Conservation (phyloP, 495 filamentous ascomycete species). For the Massariosphaeria phaeospora region DNA sequence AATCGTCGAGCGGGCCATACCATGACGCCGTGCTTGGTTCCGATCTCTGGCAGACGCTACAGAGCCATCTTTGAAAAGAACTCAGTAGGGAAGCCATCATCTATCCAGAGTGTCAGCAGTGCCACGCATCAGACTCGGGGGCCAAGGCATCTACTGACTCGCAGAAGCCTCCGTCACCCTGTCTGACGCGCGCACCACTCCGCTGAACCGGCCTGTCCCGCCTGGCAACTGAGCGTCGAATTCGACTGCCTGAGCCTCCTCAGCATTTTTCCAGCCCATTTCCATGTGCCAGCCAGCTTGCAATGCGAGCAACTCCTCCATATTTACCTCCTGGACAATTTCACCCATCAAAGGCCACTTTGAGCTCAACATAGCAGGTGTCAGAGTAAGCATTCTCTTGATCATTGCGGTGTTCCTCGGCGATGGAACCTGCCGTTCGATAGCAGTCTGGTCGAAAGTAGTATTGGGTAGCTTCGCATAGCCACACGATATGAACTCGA, state of each 20-base stretch:
- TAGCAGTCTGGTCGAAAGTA: conserved; percentile 29
- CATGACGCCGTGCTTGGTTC: too few relatives aligned
- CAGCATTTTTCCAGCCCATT: conserved; percentile 34
- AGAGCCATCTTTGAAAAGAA: too few relatives aligned
- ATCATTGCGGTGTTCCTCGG: conserved; percentile 22
- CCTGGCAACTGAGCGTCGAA: conserved; percentile 38
- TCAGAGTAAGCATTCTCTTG: conserved; percentile 19
- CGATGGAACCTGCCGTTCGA: conserved; percentile 18
- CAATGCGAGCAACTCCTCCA: conserved; percentile 30
- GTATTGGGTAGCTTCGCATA: conserved; percentile 32
- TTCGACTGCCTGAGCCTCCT: conserved; percentile 30
- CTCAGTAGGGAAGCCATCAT: too few relatives aligned
- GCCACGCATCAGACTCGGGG: too few relatives aligned
- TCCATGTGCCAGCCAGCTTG: conserved; percentile 32
- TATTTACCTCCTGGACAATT: conserved; percentile 36
- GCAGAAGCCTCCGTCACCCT: conserved; percentile 1
- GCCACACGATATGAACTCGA: conserved; percentile 38
- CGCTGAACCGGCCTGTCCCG: conserved; percentile 37
- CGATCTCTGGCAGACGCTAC: too few relatives aligned
- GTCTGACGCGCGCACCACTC: conserved; percentile 11
- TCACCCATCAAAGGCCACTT: conserved; percentile 30
- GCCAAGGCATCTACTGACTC: too few relatives aligned
- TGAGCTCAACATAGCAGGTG: conserved; percentile 18
- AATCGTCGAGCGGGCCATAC: too few relatives aligned
- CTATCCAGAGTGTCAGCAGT: too few relatives aligned